Evolutionary conservation across 1,139 yeast species (phyloP).

Genomic region (Yamadazyma taylorii): DNA sequence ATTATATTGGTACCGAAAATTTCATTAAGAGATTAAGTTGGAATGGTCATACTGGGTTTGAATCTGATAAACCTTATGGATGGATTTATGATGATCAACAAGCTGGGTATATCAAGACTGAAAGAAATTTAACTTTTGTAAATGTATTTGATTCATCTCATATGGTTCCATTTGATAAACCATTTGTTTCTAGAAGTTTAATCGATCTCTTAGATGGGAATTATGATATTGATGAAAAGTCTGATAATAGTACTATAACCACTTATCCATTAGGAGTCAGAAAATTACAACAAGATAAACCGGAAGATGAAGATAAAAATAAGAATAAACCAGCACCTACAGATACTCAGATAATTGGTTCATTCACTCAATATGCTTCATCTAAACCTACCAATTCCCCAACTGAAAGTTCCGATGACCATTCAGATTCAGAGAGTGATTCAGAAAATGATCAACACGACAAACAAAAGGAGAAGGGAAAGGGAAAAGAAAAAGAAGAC

Average conservation of each 20-base stretch:
- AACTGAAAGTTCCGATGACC: conserved; percentile 3
- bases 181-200: conserved; percentile 68
- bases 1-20: conserved; percentile 71
- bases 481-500: conserved; percentile 6
- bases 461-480: conserved; percentile 6
- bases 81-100: conserved; percentile 53
- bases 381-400: conserved; percentile 13
- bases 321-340: conserved; percentile 4
- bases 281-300: conserved; percentile 6
- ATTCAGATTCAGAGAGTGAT: not conserved
- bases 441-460: conserved; percentile 4
- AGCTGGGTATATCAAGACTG: conserved; percentile 56
- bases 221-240: conserved; percentile 24
- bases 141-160: conserved; percentile 79
- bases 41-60: conserved; percentile 66
- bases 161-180: conserved; percentile 91
- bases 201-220: conserved; percentile 50
- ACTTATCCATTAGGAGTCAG: conserved; percentile 36
- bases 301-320: conserved; percentile 2
- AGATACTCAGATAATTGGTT: conserved; percentile 7
- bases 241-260: conserved; percentile 18
- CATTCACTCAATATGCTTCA: conserved; percentile 17
- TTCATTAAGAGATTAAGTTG: conserved; percentile 63
- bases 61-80: conserved; percentile 33
- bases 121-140: conserved; percentile 75